Conservation (phyloP, 805 yeast species). For the Kockiozyma suomiensis region DNA sequence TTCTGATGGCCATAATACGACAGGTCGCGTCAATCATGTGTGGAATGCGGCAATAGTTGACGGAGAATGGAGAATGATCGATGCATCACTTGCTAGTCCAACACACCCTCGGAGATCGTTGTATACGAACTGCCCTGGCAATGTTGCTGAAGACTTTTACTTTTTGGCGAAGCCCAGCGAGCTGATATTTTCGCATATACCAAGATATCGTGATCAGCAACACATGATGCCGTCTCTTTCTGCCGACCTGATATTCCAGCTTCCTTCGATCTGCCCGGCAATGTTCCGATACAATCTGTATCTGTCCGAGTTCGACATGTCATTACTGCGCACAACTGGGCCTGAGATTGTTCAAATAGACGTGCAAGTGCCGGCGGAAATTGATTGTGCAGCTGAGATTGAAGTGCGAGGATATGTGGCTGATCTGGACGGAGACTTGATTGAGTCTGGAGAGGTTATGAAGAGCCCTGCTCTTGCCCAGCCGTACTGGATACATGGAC, state of each 20-base stretch:
- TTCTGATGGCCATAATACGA: constrained; percentile 46
- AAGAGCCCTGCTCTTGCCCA: constrained; percentile 72
- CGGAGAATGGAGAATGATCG: constrained; percentile 79
- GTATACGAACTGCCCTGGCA: constrained; percentile 43
- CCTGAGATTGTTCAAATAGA: constrained; percentile 80
- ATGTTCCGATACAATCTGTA: constrained; percentile 63
- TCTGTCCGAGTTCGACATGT: constrained; percentile 72
- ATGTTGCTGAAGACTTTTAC: constrained; percentile 58
- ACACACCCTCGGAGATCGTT: constrained; percentile 55
- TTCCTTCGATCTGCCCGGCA: constrained; percentile 87
- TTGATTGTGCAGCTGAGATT: constrained; percentile 63
- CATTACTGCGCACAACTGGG: constrained; percentile 71
- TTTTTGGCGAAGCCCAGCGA: constrained; percentile 77
- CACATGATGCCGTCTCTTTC: constrained; percentile 85
- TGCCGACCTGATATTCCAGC: constrained; percentile 69
- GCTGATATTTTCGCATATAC: constrained; percentile 82
- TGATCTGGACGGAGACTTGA: constrained; percentile 40
- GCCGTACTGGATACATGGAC: constrained; percentile 65
- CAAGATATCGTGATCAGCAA: constrained; percentile 75
- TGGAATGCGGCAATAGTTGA: constrained; percentile 83
- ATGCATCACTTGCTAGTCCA: constrained; percentile 65
- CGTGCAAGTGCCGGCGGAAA: constrained; percentile 65
- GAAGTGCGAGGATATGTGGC: constrained; percentile 36
- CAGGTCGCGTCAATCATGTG: constrained; percentile 65
- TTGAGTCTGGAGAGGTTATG: constrained; percentile 40